Conservation (phyloP, 495 filamentous ascomycete species). For the Amphirosellinia nigrospora region DNA sequence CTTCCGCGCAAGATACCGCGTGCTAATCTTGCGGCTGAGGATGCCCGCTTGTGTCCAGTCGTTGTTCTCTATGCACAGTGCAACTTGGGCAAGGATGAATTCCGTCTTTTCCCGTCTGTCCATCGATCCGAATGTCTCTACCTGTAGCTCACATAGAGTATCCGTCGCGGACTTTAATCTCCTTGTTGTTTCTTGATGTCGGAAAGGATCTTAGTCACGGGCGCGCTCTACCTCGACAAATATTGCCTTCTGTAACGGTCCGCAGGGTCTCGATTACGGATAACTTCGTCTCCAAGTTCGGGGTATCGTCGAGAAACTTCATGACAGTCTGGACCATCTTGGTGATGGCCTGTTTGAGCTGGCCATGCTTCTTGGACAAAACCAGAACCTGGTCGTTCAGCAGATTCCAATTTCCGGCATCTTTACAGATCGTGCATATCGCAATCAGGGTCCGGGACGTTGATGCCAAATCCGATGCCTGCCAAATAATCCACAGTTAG, state of each 20-base stretch:
- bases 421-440: constrained; percentile 93
- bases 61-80: constrained; percentile 90
- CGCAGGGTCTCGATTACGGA: constrained; percentile 92
- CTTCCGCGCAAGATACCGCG: constrained; percentile 84
- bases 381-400: constrained; percentile 95
- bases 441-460: constrained; percentile 85
- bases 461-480: constrained; percentile 94
- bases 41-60: constrained; percentile 97
- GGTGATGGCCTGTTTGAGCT: constrained; percentile 97
- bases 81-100: constrained; percentile 95
- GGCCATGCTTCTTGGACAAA: constrained; percentile 98
- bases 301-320: constrained; percentile 81
- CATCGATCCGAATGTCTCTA: constrained; percentile 99
- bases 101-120: constrained; percentile 95
- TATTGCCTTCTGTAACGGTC: constrained; percentile 99
- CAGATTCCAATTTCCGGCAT: constrained; percentile 87
- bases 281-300: constrained; percentile 83
- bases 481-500: constrained; percentile 26
- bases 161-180: constrained; percentile 89
- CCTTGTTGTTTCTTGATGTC: constrained; percentile 96
- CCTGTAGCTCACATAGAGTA: constrained; percentile 94
- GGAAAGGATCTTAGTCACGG: constrained; percentile 91
- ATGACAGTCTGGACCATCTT: constrained; percentile 99
- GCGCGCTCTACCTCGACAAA: constrained; percentile 98
- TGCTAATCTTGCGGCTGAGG: constrained; percentile 95